Conservation (phyloP, 2,329 filamentous ascomycete genomes). For the Fusarium siculi region DNA sequence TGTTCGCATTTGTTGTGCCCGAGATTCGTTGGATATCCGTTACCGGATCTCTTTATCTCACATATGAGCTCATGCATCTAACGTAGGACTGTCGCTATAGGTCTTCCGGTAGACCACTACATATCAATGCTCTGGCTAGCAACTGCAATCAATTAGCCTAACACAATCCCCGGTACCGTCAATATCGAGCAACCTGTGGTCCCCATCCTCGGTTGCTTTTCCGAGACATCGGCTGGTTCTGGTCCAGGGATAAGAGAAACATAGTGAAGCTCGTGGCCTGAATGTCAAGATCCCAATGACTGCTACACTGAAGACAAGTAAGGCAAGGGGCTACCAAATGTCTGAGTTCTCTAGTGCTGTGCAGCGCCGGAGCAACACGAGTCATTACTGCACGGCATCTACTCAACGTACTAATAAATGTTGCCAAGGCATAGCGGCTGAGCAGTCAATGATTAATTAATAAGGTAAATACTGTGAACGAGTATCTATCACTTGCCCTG, state of each 20-base stretch:
- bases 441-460: not conserved
- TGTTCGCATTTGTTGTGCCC: not conserved
- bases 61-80: not conserved
- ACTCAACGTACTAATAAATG: not conserved
- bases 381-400: not conserved
- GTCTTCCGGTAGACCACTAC: not conserved
- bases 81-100: not conserved
- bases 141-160: not conserved
- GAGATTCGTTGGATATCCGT: not conserved
- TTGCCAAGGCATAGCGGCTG: not conserved
- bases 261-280: constrained; percentile 1
- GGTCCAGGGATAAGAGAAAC: not conserved
- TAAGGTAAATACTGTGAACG: not conserved
- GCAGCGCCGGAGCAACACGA: not conserved
- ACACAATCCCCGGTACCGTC: not conserved
- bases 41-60: not conserved
- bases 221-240: constrained; percentile 24
- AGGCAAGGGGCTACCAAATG: constrained; percentile 3
- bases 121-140: not conserved
- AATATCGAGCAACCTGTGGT: not conserved
- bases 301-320: constrained; percentile 23
- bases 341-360: not conserved
- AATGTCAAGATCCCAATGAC: not conserved
- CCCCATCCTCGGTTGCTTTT: constrained; percentile 16
- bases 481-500: not conserved